Conservation (phyloP, 768 basidiomycete genomes). For the Pleurotus giganteus region DNA sequence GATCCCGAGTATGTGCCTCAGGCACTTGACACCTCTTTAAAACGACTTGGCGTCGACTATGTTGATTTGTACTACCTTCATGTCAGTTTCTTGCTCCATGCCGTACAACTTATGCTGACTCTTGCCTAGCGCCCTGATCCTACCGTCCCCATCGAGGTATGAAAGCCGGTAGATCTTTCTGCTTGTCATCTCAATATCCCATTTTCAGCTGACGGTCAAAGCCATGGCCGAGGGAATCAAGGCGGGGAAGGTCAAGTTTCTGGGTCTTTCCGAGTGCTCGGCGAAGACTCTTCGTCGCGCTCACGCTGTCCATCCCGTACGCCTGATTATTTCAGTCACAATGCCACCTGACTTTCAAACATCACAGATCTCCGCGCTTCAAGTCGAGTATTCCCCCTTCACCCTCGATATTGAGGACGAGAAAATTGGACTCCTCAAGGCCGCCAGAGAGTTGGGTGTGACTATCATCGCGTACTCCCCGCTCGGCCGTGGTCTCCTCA, state of each 20-base stretch:
- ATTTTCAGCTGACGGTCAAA: not conserved
- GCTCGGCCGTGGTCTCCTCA: constrained; percentile 46
- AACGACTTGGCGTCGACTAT: constrained; percentile 35
- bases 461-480: constrained; percentile 48
- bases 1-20: constrained; percentile 37
- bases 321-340: not conserved
- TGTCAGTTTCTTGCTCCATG: constrained; percentile 16
- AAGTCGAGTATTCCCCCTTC: constrained; percentile 41
- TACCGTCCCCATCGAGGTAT: constrained; percentile 9
- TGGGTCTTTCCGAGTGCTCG: constrained; percentile 9
- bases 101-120: not conserved
- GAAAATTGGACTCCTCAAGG: constrained; percentile 34
- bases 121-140: constrained; percentile 10
- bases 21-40: constrained; percentile 36
- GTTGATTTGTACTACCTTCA: constrained; percentile 51
- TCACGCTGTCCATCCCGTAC: constrained; percentile 41
- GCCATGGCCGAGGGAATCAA: constrained; percentile 1
- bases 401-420: constrained; percentile 42
- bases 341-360: not conserved
- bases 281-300: constrained; percentile 42
- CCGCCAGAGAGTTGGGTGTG: constrained; percentile 42
- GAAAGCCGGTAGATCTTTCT: not conserved
- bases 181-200: not conserved
- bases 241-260: constrained; percentile 6
- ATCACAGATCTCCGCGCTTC: constrained; percentile 23